phyloP scores from a whole-genome alignment of 1,284 basidiomycete species.

The Leccinum griseonigrum region DNA sequence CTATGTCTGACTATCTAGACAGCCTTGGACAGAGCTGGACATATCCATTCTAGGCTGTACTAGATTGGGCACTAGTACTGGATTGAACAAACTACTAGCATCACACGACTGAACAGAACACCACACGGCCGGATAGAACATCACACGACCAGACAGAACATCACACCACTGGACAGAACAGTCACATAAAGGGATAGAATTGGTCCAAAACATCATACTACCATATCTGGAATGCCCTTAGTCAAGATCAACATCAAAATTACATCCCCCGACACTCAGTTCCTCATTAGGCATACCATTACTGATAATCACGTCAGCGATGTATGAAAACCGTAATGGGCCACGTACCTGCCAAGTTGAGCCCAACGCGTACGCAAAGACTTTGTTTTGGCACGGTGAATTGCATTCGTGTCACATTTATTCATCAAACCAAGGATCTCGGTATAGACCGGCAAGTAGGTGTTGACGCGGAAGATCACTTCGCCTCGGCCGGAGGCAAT shows the following conservation, averaged over 20 bases:
- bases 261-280: not conserved
- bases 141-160: too few species aligned
- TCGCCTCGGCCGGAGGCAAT: not conserved
- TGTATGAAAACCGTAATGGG: not conserved
- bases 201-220: too few species aligned
- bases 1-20: too few species aligned
- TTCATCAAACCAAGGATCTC: not conserved
- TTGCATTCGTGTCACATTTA: not conserved
- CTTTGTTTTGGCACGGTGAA: not conserved
- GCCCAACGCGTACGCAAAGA: not conserved
- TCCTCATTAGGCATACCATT: not conserved
- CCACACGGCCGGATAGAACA: too few species aligned
- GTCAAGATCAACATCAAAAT: not conserved
- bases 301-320: not conserved
- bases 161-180: too few species aligned
- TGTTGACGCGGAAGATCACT: not conserved
- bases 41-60: too few species aligned
- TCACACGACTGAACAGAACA: too few species aligned
- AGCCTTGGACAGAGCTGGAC: too few species aligned
- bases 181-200: too few species aligned
- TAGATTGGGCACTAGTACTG: too few species aligned
- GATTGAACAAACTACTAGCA: too few species aligned
- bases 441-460: not conserved
- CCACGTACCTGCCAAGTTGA: not conserved
- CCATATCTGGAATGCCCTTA: not conserved